These are phyloP conservation scores for Aspergillus carbonarius DNA, from an alignment of 2,329 filamentous ascomycete species.

Conservation along the genomic window DNA sequence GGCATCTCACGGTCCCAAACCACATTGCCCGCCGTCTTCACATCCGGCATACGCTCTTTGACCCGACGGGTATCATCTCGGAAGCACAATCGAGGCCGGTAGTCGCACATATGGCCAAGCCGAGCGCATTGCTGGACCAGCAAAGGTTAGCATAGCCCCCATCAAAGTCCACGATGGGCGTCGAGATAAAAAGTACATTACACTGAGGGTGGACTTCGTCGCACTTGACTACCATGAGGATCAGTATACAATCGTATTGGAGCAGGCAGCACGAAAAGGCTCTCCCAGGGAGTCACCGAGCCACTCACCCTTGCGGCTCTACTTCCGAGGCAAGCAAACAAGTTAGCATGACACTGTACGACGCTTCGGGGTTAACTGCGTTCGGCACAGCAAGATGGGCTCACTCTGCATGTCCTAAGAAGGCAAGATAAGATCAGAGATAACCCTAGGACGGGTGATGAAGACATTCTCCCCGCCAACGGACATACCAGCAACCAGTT, in stretches of 20 bases:
- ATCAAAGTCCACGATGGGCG: background rate
- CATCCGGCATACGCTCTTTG: slow-evolving; percentile 53
- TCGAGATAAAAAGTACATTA: slow-evolving; percentile 41
- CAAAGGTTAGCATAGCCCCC: background rate
- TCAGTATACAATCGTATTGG: background rate
- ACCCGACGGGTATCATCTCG: slow-evolving; percentile 54
- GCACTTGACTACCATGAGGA: slow-evolving; percentile 50
- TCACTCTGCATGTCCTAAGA: slow-evolving; percentile 45
- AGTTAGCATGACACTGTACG: slow-evolving; percentile 10
- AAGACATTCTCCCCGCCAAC: background rate
- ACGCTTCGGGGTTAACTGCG: background rate
- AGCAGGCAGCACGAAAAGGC: background rate
- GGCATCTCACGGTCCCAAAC: slow-evolving; percentile 57
- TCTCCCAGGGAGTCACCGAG: background rate
- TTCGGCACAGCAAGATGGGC: slow-evolving; percentile 15
- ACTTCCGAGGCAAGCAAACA: slow-evolving; percentile 9
- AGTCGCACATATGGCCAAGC: slow-evolving; percentile 58
- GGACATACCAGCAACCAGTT: slow-evolving; percentile 53
- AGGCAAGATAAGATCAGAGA: slow-evolving; percentile 14
- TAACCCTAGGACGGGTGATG: background rate
- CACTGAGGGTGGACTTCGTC: slow-evolving; percentile 57
- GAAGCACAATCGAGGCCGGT: slow-evolving; percentile 57
- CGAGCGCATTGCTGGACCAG: slow-evolving; percentile 52
- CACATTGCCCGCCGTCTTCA: slow-evolving; percentile 51
- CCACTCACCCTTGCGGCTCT: slow-evolving; percentile 44